Evolutionary conservation across 1,139 yeast genomes (phyloP).

Genomic region (Taiozyma sp.): DNA sequence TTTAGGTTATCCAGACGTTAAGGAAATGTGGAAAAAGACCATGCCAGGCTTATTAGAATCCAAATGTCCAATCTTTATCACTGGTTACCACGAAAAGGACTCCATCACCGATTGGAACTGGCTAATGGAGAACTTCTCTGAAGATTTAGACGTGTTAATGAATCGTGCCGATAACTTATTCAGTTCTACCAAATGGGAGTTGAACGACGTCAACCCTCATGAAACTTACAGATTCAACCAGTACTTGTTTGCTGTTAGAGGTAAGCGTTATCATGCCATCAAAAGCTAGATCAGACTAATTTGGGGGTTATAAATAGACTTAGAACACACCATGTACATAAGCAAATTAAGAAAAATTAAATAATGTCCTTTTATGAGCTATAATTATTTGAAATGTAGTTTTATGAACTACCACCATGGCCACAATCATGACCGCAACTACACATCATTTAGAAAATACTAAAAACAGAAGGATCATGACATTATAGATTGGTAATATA

Average conservation of each 20-base stretch:
- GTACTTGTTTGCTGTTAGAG: slow-evolving; percentile 86
- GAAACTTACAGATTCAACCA: slow-evolving; percentile 92
- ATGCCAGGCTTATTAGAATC: slow-evolving; percentile 85
- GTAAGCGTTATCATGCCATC: slow-evolving; percentile 92
- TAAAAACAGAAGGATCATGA: slow-evolving; percentile 10
- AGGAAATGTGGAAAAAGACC: slow-evolving; percentile 89
- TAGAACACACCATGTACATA: not conserved
- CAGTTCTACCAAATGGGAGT: slow-evolving; percentile 89
- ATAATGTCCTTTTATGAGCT: not conserved
- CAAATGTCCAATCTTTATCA: slow-evolving; percentile 86
- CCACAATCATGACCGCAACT: not conserved
- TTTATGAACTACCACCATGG: no score
- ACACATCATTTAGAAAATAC: not conserved
- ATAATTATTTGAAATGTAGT: not conserved
- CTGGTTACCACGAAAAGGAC: slow-evolving; percentile 84
- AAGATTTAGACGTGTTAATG: slow-evolving; percentile 80
- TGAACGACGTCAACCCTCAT: slow-evolving; percentile 86
- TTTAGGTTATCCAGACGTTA: slow-evolving; percentile 76
- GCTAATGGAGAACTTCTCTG: slow-evolving; percentile 59
- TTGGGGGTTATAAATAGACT: not conserved
- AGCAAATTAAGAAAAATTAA: not conserved
- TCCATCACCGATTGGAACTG: slow-evolving; percentile 65
- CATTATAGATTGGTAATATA: slow-evolving; percentile 55
- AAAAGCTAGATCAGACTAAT: slow-evolving; percentile 13
- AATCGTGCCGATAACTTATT: slow-evolving; percentile 69